Percentiles rank a stretch among this genome's conserved stretches.
Evolutionary conservation across 257 asterid species (phyloP).

Genomic region (Echites panduratus): DNA sequence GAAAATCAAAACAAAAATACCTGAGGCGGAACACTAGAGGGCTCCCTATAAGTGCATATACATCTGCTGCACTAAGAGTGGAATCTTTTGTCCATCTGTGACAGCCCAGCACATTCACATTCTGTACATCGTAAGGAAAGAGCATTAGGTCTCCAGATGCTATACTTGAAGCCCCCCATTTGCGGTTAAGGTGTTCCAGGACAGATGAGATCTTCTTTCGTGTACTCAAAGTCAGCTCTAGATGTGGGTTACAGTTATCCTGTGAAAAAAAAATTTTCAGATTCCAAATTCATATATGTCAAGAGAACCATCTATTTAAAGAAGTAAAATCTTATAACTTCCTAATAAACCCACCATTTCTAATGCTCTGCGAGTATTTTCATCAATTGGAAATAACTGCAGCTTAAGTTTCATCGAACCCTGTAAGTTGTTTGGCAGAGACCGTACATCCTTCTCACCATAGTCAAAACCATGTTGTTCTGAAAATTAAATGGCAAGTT

Average conservation of each 20-base stretch:
- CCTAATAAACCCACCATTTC: slow-evolving; percentile 55
- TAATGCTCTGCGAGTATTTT: slow-evolving; percentile 71
- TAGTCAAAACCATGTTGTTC: slow-evolving; percentile 48
- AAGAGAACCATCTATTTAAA: neutral
- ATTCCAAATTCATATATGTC: neutral
- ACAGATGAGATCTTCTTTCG: slow-evolving; percentile 89
- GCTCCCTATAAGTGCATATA: slow-evolving; percentile 60
- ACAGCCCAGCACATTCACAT: slow-evolving; percentile 52
- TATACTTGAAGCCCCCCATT: slow-evolving; percentile 72
- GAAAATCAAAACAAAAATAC: slow-evolving; percentile 25
- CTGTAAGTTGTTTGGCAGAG: slow-evolving; percentile 35
- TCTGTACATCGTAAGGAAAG: slow-evolving; percentile 69
- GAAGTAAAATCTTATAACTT: slow-evolving; percentile 10
- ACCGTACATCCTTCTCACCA: slow-evolving; percentile 40
- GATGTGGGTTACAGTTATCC: slow-evolving; percentile 85
- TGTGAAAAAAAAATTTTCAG: slow-evolving; percentile 25
- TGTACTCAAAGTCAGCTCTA: slow-evolving; percentile 84
- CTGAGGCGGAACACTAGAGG: slow-evolving; percentile 92
- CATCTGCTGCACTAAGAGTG: slow-evolving; percentile 78
- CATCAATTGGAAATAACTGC: slow-evolving; percentile 92
- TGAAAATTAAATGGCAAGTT: slow-evolving; percentile 26
- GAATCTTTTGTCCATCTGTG: slow-evolving; percentile 88
- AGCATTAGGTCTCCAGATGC: slow-evolving; percentile 61
- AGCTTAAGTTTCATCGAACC: slow-evolving; percentile 73
- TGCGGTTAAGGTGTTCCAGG: slow-evolving; percentile 84